phyloP scores from a whole-genome alignment of 2,329 filamentous ascomycete species.

The Ophiostoma pallidulum region DNA sequence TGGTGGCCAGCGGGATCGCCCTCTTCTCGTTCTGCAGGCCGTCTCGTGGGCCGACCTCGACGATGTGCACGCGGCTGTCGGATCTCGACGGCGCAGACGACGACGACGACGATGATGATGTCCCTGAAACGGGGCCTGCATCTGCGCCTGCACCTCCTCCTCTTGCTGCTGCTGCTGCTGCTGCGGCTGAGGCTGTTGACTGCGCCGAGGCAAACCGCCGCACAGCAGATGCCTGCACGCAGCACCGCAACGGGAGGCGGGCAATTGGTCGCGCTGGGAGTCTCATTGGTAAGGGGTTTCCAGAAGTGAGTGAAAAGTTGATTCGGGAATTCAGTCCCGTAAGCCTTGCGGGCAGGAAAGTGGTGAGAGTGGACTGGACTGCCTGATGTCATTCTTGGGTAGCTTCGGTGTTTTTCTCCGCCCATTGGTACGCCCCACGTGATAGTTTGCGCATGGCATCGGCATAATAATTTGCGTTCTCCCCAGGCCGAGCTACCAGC shows the following conservation, averaged over 20 bases:
- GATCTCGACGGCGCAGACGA: not conserved
- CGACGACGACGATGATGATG: no score
- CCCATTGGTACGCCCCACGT: constrained; percentile 1
- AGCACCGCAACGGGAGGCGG: constrained; percentile 2
- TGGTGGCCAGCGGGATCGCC: constrained; percentile 59
- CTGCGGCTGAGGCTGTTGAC: not conserved
- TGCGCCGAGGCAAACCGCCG: constrained; percentile 9
- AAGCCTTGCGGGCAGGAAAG: no score
- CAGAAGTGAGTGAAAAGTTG: no score
- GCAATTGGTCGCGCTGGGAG: not conserved
- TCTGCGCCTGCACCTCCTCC: not conserved
- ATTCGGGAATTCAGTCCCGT: no score
- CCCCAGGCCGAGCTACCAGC: no score
- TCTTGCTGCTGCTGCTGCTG: not conserved
- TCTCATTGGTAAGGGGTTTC: not conserved
- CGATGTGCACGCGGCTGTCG: constrained; percentile 35
- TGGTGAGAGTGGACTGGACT: no score
- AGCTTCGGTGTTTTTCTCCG: not conserved
- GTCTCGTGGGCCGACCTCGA: constrained; percentile 78
- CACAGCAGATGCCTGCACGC: not conserved
- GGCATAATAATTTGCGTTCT: no score
- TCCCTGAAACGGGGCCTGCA: no score
- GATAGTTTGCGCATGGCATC: constrained; percentile 7
- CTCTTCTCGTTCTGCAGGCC: constrained; percentile 80
- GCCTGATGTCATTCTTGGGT: no score